Base-by-base conservation (phyloP, 352 stramenopile genomes). In the Globisporangium paroecandrum region DNA sequence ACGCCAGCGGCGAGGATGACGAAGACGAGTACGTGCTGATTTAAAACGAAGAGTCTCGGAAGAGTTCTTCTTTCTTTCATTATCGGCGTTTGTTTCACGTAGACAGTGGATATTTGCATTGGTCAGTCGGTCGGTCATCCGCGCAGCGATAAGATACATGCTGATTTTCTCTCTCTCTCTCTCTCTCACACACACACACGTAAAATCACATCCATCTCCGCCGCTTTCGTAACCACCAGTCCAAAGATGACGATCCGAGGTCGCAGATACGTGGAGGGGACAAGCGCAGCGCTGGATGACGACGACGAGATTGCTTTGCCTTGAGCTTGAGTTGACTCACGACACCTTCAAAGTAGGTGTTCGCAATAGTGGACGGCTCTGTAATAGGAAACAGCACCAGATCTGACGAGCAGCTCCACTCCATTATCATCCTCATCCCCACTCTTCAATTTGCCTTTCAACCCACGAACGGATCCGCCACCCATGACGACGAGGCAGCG, bases 1-100 rank as follows among this genome's bases (percentile, higher is more conserved):
- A 53, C 54, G 61, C 61, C n/a, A 66, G 61, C 27, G 56, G 56
- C n/a, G 62, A 49, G 41, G 41, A 68, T 24, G 62, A 60, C 13
- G 62, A 68, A 47, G 62, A 68, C 51, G 62, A 68, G 51, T 68
- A 68, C 22, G 62, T 68, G 54, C 62, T 68, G 29, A 68, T 68
- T 68, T 68, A 34, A 68, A 47, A 29, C 3, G 27, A 36, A 36
- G 32, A 36, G 32, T 36, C 32, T 36, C 32, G 32, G 7, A 36
- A 36, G 32, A 36, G 3, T 25, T 25, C 36, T 58, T 27, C 27
- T 15, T 25, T 41, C 36, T 56, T 34, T 8, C 13, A 38, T n/a
- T 12, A 41, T 56, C 3, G 22, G 36, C 24, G 9, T 22, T 27
- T 38, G 20, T 41, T 49, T 27, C 18, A 49, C 38, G 55, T 64